phyloP scores from a whole-genome alignment of 495 filamentous ascomycete species.

The Sphaerosporella brunnea region DNA sequence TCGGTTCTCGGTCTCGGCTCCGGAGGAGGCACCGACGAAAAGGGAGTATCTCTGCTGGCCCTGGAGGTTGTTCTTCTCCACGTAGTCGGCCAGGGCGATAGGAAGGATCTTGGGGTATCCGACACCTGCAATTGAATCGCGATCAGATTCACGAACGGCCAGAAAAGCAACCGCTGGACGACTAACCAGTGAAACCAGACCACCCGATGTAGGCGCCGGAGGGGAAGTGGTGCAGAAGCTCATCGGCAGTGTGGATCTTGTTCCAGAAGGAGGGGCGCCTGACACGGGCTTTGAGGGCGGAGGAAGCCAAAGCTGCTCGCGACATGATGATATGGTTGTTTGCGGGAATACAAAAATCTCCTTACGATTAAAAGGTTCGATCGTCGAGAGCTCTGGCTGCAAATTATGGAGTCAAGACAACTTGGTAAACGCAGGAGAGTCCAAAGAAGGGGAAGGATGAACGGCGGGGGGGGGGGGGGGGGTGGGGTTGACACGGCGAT shows the following conservation, averaged over 20 bases:
- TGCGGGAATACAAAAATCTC: no score
- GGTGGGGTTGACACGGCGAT: no score
- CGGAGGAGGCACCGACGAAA: constrained; percentile 77
- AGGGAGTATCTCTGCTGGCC: constrained; percentile 69
- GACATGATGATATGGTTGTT: no score
- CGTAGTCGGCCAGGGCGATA: constrained; percentile 68
- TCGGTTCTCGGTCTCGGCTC: constrained; percentile 79
- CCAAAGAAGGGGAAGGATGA: no score
- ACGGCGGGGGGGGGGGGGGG: no score
- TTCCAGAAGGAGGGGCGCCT: constrained; percentile 58
- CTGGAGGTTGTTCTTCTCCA: constrained; percentile 74
- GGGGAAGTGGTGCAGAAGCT: constrained; percentile 63
- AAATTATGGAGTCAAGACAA: no score
- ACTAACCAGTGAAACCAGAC: constrained; percentile 61
- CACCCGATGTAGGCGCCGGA: constrained; percentile 71
- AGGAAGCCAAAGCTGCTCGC: constrained; percentile 38
- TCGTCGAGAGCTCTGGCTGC: no score
- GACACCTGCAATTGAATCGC: constrained; percentile 7
- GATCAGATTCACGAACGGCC: background rate
- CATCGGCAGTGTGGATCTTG: constrained; percentile 62
- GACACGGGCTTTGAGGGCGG: constrained; percentile 56
- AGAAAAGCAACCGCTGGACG: no score
- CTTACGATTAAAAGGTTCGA: no score
- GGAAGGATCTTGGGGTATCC: constrained; percentile 81
- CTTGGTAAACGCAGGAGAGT: no score